Evolutionary conservation across 768 basidiomycete genomes (phyloP).

Genomic region (Pleurotus sapidus): DNA sequence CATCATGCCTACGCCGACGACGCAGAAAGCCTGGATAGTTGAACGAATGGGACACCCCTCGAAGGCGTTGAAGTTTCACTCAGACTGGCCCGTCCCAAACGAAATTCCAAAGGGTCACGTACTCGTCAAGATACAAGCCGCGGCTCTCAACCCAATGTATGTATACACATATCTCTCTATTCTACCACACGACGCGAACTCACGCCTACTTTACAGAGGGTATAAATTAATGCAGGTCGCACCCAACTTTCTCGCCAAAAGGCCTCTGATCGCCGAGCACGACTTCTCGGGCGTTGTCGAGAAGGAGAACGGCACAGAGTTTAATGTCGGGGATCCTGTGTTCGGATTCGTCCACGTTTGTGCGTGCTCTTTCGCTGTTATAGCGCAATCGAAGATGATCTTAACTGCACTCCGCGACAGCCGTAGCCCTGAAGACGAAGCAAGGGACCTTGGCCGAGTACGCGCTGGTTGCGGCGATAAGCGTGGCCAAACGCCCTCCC

Average conservation of each 20-base stretch:
- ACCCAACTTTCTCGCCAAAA: constrained; percentile 42
- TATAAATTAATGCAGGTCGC: constrained; percentile 52
- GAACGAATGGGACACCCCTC: neutral
- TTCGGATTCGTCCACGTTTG: constrained; percentile 50
- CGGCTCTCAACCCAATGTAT: constrained; percentile 69
- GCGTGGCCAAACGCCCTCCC: constrained; percentile 41
- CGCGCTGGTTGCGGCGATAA: constrained; percentile 36
- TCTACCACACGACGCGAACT: neutral
- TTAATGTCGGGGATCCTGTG: constrained; percentile 59
- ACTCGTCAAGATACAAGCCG: constrained; percentile 48
- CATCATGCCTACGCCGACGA: neutral
- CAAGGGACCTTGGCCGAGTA: constrained; percentile 65
- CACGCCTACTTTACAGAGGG: constrained; percentile 34
- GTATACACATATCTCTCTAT: constrained; percentile 10
- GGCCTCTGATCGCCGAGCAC: constrained; percentile 54
- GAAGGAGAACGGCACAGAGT: constrained; percentile 48
- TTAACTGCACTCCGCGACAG: constrained; percentile 16
- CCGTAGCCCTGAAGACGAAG: constrained; percentile 31
- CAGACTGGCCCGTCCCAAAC: constrained; percentile 16
- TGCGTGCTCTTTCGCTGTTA: constrained; percentile 15
- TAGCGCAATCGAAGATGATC: neutral
- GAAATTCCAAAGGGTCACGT: constrained; percentile 39
- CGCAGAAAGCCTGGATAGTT: neutral
- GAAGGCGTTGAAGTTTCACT: constrained; percentile 6
- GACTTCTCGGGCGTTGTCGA: constrained; percentile 67